A percentile compares a stretch with the other conserved stretches of the same genome.
These are phyloP conservation scores for Magnolia officinalis DNA, from an alignment of 164 flowering plant species.

Conservation along the genomic window DNA sequence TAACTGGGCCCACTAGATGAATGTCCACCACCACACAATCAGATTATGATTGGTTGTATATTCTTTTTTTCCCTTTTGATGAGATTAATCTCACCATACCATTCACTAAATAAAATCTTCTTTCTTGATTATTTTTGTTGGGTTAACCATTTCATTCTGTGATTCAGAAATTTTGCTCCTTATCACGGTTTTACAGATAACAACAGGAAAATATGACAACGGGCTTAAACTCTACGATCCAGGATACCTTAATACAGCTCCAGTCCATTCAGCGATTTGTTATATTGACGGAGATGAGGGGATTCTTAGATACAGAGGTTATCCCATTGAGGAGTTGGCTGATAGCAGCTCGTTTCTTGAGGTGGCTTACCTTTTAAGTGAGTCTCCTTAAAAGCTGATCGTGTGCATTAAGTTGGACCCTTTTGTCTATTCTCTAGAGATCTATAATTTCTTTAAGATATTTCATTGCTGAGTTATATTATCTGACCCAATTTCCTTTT, in stretches of 20 bases:
- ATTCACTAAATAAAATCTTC: neutral
- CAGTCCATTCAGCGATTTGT: conserved; percentile 86
- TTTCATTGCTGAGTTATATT: neutral
- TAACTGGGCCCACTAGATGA: neutral
- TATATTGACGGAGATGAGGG: conserved; percentile 99
- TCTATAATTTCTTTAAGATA: neutral
- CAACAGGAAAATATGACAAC: conserved; percentile 79
- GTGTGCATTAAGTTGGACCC: neutral
- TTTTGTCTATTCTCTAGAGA: neutral
- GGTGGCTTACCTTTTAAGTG: conserved; percentile 87
- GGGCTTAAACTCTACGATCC: conserved; percentile 96
- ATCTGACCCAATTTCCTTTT: neutral
- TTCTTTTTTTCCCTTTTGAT: too few relatives aligned
- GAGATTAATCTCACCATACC: neutral
- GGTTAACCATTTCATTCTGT: neutral
- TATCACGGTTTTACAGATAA: conserved; percentile 39
- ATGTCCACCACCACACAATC: neutral
- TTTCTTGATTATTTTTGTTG: neutral
- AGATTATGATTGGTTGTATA: neutral
- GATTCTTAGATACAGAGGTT: conserved; percentile 91
- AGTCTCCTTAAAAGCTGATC: conserved; percentile 22
- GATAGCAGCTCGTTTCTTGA: conserved; percentile 84
- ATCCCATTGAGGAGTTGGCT: conserved; percentile 96
- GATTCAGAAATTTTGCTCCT: neutral
- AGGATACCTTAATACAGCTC: conserved; percentile 94